A percentile compares a stretch with the other conserved stretches of the same genome.
Evolutionary conservation across 1,139 yeast species (phyloP).

Genomic region (Keqinozyma sinolaborantium): DNA sequence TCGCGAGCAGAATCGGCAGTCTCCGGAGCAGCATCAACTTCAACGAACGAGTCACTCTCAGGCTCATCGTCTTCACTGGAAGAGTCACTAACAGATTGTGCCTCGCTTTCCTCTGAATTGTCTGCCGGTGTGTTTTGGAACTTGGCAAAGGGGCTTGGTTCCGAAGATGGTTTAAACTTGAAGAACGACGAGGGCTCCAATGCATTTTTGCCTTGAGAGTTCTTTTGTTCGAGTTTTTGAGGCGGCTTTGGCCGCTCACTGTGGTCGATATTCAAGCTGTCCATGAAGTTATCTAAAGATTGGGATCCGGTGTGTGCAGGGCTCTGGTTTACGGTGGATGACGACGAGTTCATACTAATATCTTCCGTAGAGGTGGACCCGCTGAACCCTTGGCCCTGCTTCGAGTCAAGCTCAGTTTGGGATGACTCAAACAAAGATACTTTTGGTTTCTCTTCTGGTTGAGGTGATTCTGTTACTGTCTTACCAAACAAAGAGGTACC

Average conservation of each 20-base stretch:
- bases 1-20: background rate
- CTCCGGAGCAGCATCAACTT: no score
- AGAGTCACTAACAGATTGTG: constrained; percentile 1
- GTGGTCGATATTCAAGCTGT: no score
- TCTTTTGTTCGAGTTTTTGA: no score
- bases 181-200: constrained; percentile 2
- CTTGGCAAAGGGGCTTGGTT: constrained; percentile 9
- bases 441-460: no score
- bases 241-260: no score
- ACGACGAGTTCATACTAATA: constrained; percentile 6
- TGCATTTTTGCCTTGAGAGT: background rate
- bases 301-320: background rate
- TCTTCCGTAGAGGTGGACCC: constrained; percentile 1
- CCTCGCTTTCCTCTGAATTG: background rate
- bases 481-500: no score
- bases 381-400: no score
- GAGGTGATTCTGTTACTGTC: no score
- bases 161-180: background rate
- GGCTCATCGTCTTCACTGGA: constrained; percentile 1
- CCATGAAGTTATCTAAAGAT: no score
- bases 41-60: background rate
- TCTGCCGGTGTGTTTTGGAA: constrained; percentile 2
- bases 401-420: no score
- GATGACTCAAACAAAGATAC: no score
- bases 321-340: constrained; percentile 1